Base-by-base conservation (phyloP, 2,329 filamentous ascomycete genomes). In the Fusarium beomiforme region DNA sequence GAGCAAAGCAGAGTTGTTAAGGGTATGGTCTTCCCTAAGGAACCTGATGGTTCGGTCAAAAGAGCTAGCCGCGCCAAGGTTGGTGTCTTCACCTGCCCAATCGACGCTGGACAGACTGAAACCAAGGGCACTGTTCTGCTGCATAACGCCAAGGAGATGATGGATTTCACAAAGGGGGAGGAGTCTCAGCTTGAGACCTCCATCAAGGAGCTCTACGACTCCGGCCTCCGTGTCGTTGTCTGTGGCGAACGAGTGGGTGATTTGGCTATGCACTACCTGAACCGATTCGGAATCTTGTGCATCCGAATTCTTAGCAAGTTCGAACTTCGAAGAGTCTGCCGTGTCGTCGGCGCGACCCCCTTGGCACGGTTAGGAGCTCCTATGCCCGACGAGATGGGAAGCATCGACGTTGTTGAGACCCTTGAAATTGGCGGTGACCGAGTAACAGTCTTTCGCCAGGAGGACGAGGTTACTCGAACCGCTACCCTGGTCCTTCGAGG, bases 381-480 rank as follows among this genome's bases (percentile, higher is more conserved):
- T 46, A 99, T 99, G 96, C 96, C 97, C n/a, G 96, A 99, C 76
- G 96, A 99, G 87, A 98, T 97, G 95, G 96, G 96, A 72, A 92
- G 84, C 76, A 90, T 99, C 71, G 96, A 99, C 80, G 83, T 99
- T 62, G 96, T 99, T 34, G 96, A 99, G 88, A 98, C 97, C 3
- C 88, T 97, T 46, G 96, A 99, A 84, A 98, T 99, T 80, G 96
- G 96, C 72, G 96, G 96, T 76, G 96, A 99, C 85, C 92, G 96
- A 69, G 97, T 99, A 64, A 99, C 96, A 43, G 95, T 99, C 64
- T 99, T 99, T 89, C 89, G 97, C 78, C 96, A 99, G 87, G 96
- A 99, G 82, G 91, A 94, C 78, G 94, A 97, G 77, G 89, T 91
- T 59, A 98, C 97, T 54, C 90, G 95, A 78, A 99, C 96, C 55